Evolutionary conservation across 2,329 filamentous ascomycete species (phyloP).

Genomic region (Huntiella savannae): DNA sequence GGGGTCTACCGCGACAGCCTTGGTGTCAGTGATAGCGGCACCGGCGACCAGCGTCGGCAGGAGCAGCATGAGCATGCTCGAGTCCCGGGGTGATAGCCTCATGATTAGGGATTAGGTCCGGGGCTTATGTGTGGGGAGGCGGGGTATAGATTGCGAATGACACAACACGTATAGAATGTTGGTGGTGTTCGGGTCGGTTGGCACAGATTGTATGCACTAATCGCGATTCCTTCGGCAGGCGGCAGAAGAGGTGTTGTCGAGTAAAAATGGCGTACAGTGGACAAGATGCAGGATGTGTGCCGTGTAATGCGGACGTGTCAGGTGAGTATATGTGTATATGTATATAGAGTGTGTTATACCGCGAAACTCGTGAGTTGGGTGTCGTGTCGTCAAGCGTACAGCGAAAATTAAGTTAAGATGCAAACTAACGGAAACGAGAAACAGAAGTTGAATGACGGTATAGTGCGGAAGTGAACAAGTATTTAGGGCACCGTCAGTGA

Average conservation of each 20-base stretch:
- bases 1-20: not conserved
- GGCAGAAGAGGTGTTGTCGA: not conserved
- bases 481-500: too few species aligned
- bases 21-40: slow-evolving; percentile 6
- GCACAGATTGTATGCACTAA: not conserved
- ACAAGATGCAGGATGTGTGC: not conserved
- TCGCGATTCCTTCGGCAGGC: not conserved
- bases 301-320: not conserved
- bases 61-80: slow-evolving; percentile 8
- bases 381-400: slow-evolving; percentile 1
- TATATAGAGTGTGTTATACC: too few species aligned
- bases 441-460: too few species aligned
- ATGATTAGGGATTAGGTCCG: slow-evolving; percentile 2
- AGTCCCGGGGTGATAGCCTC: slow-evolving; percentile 10
- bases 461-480: too few species aligned
- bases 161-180: not conserved
- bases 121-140: not conserved
- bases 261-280: not conserved
- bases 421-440: slow-evolving; percentile 2
- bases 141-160: not conserved
- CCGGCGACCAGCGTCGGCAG: slow-evolving; percentile 10
- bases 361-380: not conserved
- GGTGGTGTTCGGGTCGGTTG: not conserved
- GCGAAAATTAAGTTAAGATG: slow-evolving; percentile 2
- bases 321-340: not conserved